Evolutionary conservation across 1,139 yeast genomes (phyloP), one percentile per base, ranked within the genome.

Genomic region (Saccharomyces uvarum): DNA sequence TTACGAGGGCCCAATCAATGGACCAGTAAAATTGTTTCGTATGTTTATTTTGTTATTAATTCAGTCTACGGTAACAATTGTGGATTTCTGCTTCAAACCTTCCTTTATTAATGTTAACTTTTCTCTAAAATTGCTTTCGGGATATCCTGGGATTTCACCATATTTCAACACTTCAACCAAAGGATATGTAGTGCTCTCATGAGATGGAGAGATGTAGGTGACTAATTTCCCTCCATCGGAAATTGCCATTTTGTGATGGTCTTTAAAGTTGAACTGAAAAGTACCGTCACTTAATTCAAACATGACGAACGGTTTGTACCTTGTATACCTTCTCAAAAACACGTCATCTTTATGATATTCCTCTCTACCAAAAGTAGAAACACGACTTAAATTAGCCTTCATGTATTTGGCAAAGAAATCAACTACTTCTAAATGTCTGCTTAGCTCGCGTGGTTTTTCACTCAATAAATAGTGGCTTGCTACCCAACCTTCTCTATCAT

Each of bases 241-340:
- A 48, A 91, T 71, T 59, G 95, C 84, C 56, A 91, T 75, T 73
- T 93, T 93, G 72, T 87, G 91, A 68, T 93, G 99, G 73, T 93
- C 99, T 67, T 87, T 87, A 73, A 93, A 93, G 72, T 93, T 93
- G 74, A 90, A 90, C 71, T 93, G 99, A 72, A 87, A 83, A 50
- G 89, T 85, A 21, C 97, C 97, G 68, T 90, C 89, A 67, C 96
- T 88, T 76, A 93, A 75, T 70, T 89, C 95, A 74, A 95, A 93
- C 95, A 91, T 87, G 56, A 90, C 89, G 70, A 81, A 88, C 57
- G 83, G 84, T 53, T 84, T 79, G 56, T 86, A 83, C 70, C 97
- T 81, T 52, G 90, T 81, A 70, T 86, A 88, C 67, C 96, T 80
- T 74, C 95, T 83, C 63, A 90, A 77, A 67, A 86, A 88, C 11